phyloP scores from a whole-genome alignment of 352 stramenopile species.

The Pythium coloratum region DNA sequence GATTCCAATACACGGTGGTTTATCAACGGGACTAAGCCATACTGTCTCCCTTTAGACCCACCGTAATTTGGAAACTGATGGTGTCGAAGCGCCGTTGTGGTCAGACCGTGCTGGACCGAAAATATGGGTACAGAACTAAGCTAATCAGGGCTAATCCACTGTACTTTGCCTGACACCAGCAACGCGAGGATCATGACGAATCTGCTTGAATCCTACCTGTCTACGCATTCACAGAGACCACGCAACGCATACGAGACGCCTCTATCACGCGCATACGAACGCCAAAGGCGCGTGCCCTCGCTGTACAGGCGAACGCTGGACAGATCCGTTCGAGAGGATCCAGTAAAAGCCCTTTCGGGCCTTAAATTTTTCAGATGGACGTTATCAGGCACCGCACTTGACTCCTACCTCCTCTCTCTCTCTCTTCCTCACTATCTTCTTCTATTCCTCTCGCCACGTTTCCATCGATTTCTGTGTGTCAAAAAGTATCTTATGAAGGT shows the following conservation, averaged over 20 bases:
- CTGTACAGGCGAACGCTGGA: not conserved
- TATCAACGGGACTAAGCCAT: not conserved
- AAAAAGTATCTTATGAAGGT: too few relatives aligned
- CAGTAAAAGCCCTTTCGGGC: not conserved
- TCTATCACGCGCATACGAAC: not conserved
- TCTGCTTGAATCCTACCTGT: too few relatives aligned
- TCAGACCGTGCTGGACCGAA: not conserved
- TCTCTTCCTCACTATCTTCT: not conserved
- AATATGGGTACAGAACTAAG: slow-evolving; percentile 1
- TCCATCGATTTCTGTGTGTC: not conserved
- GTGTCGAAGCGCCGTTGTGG: not conserved
- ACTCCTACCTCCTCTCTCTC: not conserved
- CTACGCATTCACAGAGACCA: too few relatives aligned
- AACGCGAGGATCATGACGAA: too few relatives aligned
- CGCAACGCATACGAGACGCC: not conserved
- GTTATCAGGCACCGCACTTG: not conserved
- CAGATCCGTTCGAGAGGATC: not conserved
- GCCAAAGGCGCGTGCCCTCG: not conserved
- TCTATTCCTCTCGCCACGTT: not conserved
- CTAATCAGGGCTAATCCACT: not conserved
- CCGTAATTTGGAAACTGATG: not conserved
- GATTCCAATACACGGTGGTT: not conserved
- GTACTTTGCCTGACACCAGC: not conserved
- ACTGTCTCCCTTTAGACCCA: not conserved
- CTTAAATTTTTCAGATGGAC: not conserved